Evolutionary conservation across 1,284 basidiomycete genomes (phyloP), one percentile per base, ranked within the genome.

Genomic region (Naganishia sp.): DNA sequence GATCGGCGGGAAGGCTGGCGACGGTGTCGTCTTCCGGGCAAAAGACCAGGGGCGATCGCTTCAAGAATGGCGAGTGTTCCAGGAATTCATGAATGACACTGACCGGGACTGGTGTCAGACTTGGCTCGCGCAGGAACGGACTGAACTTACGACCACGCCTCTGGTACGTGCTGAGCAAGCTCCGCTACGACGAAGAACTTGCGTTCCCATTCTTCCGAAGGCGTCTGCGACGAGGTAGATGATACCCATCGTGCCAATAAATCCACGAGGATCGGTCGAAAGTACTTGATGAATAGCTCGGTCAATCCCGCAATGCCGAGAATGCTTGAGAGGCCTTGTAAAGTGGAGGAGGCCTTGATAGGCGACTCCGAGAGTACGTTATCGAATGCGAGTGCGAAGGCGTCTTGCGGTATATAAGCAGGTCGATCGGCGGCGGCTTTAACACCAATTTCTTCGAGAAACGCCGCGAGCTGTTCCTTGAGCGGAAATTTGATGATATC

Each of bases 1-100:
- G 81, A 13, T 74, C 72, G 1, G 76, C 79, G 7, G 87, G 84
- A 15, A 78, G 70, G 0, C 82, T 76, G 28, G 87, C 86, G 59
- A 88, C 74, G 1, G 75, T 79, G 28, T 74, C 71, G 21, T 65
- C 69, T 0, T 57, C 54, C 5, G 66, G 31, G 48, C 75, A 56
- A 42, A 69, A 55, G 6, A 71, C 55, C 1, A 77, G 68, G 13
- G 73, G 75, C 0, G 73, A 74, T 2, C 39, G 28, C 43, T 68
- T 28, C 0, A 54, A 50, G 69, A 77, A 76, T 4, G 73, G 77
- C 0, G 74, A 75, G 9, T 52, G 43, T 23, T 42, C 39, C 15
- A 74, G 49, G 44, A 74, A 75, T 1, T 69, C 55, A 18, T 64
- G 59, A n/a, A 71, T 70, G 33, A 69, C 44, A 28, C 74, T 75